Base-by-base conservation (phyloP, 257 asterid species). In the Primulina eburnea region DNA sequence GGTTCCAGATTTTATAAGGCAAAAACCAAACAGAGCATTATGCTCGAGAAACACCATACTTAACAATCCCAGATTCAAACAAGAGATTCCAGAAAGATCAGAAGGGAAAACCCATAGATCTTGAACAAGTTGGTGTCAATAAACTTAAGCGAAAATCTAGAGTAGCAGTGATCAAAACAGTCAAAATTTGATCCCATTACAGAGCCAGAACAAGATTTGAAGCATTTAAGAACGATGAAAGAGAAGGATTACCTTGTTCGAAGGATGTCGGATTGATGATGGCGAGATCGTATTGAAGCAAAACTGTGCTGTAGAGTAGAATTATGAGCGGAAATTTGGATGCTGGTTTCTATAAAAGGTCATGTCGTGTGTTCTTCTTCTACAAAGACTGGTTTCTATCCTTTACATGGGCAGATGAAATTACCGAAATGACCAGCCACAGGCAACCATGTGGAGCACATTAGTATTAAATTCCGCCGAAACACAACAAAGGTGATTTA, bases 351-450 rank as follows among this genome's bases (percentile, higher is more conserved):
- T 50, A 32, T 63, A 16, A 63, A 50, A 37, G 18, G 20, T 40
- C 63, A 21, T 56, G 71, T 47, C 57, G 57, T 40, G 35, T 56
- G 37, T 20, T 16, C 24, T 53, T 16, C 24, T 53, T 52, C 53
- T 52, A 65, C 53, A 65, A 43, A 21, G 33, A 20, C 29, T 8
- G 16, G 17, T 2, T 6, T 65, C 11, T 32, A 33, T 77, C 29
- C 34, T 64, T 63, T 18, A 20, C 16, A n/a, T 2, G 59, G 68
- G 21, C 21, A 20, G 60, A 1, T 9, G 18, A 43, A 79, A 74
- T 67, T 78, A 76, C 80, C 24, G 70, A 76, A 79, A 52, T 79
- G 69, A 50, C 80, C 83, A 65, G 28, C 37, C 21, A 12, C 8
- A n/a, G n/a, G n/a, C n/a, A n/a, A n/a, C n/a, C n/a, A n/a, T n/a